A percentile compares a stretch with the other conserved stretches of the same genome.
phyloP scores from a whole-genome alignment of 768 basidiomycete species.

The Boletus insuetus region DNA sequence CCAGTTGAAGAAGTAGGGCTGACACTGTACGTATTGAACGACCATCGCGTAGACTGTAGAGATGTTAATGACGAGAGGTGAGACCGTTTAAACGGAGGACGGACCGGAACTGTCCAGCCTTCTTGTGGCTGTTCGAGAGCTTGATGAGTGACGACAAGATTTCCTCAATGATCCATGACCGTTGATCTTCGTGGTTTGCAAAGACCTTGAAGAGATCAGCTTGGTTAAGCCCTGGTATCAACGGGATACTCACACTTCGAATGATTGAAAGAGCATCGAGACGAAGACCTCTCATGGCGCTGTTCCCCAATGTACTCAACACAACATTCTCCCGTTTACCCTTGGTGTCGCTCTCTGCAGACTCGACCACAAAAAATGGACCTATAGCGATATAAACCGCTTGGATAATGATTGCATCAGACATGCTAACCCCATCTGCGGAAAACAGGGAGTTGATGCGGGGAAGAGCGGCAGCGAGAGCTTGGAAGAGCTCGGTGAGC shows the following conservation, averaged over 20 bases:
- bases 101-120: slow-evolving; percentile 85
- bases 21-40: slow-evolving; percentile 91
- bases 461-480: slow-evolving; percentile 67
- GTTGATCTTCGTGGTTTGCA: slow-evolving; percentile 84
- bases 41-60: slow-evolving; percentile 79
- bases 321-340: slow-evolving; percentile 56
- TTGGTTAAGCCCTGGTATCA: background rate
- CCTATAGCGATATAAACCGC: slow-evolving; percentile 92
- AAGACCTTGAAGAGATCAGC: slow-evolving; percentile 62
- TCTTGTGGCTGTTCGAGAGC: slow-evolving; percentile 85
- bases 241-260: slow-evolving; percentile 61
- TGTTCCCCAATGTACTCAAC: slow-evolving; percentile 66
- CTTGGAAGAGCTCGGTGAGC: slow-evolving; percentile 70
- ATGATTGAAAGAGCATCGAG: slow-evolving; percentile 82
- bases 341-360: slow-evolving; percentile 52
- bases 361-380: slow-evolving; percentile 89
- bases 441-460: slow-evolving; percentile 72
- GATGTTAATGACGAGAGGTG: background rate
- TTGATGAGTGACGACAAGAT: slow-evolving; percentile 88
- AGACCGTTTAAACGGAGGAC: slow-evolving; percentile 17
- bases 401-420: slow-evolving; percentile 88
- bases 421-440: slow-evolving; percentile 67
- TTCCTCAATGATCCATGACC: slow-evolving; percentile 98
- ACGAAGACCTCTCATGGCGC: slow-evolving; percentile 78
- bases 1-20: slow-evolving; percentile 90